phyloP scores from a whole-genome alignment of 345 rosid species.

The Combretum micranthum region DNA sequence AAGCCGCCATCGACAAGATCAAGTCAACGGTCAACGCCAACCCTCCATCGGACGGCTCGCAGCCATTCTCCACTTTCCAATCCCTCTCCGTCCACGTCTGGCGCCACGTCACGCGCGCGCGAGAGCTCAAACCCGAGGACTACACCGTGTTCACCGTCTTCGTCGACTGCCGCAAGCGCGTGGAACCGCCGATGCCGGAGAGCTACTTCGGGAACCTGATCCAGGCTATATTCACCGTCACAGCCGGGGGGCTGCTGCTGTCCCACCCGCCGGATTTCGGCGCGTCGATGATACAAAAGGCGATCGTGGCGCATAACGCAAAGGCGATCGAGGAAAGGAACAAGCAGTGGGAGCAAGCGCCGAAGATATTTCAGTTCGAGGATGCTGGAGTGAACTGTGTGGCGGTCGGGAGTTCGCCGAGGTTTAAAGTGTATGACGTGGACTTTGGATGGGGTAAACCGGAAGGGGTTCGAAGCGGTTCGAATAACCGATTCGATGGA shows the following conservation, averaged over 20 bases:
- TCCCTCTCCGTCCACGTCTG: conserved; percentile 71
- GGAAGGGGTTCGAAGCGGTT: conserved; percentile 78
- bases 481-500: conserved; percentile 87
- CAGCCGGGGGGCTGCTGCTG: conserved; percentile 58
- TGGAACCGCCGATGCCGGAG: conserved; percentile 78
- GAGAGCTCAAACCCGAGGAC: conserved; percentile 72
- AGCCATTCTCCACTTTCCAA: conserved; percentile 87
- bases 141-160: conserved; percentile 77
- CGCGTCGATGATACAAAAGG: conserved; percentile 63
- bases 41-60: conserved; percentile 42
- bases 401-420: conserved; percentile 92
- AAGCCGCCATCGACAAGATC: conserved; percentile 52
- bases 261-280: conserved; percentile 66
- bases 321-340: conserved; percentile 63
- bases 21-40: conserved; percentile 55
- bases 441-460: conserved; percentile 94
- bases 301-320: conserved; percentile 59
- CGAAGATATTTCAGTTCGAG: conserved; percentile 72
- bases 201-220: conserved; percentile 82
- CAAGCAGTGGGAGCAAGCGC: conserved; percentile 71
- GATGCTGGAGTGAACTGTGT: conserved; percentile 89
- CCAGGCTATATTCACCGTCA: conserved; percentile 84
- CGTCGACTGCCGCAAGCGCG: conserved; percentile 79
- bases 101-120: conserved; percentile 84
- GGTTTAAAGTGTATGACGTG: conserved; percentile 81